A percentile compares a stretch with the other conserved stretches of the same genome.
phyloP scores from a whole-genome alignment of 2,329 filamentous ascomycete species.

The Claviceps paspali region DNA sequence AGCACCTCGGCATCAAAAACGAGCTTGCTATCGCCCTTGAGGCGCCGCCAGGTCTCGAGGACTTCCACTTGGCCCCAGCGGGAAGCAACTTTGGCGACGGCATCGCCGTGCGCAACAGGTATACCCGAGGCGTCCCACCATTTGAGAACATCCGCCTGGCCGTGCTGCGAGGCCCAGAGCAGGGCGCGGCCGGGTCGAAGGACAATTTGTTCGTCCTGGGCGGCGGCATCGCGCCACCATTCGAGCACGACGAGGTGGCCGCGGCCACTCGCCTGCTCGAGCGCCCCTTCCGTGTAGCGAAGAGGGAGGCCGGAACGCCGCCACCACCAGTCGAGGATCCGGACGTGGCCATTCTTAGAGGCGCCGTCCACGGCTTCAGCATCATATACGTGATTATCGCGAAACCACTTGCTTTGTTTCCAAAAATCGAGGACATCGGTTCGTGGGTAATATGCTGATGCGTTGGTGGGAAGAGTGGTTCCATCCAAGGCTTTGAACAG shows the following conservation, averaged over 20 bases:
- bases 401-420: constrained; percentile 67
- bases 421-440: constrained; percentile 83
- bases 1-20: constrained; percentile 73
- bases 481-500: constrained; percentile 80
- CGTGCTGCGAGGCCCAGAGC: constrained; percentile 69
- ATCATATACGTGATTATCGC: constrained; percentile 68
- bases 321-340: constrained; percentile 87
- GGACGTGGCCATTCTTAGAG: constrained; percentile 69
- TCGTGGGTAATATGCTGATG: constrained; percentile 72
- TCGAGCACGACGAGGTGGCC: constrained; percentile 76
- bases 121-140: constrained; percentile 84
- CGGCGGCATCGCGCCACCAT: constrained; percentile 73
- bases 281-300: constrained; percentile 71
- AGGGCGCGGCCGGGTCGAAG: constrained; percentile 77
- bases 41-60: constrained; percentile 62
- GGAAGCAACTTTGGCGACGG: constrained; percentile 69
- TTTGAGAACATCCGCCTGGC: constrained; percentile 58
- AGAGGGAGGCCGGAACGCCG: constrained; percentile 60
- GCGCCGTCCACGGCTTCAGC: constrained; percentile 76
- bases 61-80: constrained; percentile 74
- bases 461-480: constrained; percentile 73
- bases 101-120: constrained; percentile 63
- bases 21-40: constrained; percentile 50
- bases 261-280: constrained; percentile 75
- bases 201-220: constrained; percentile 39